Evolutionary conservation across 2,329 filamentous ascomycete genomes (phyloP).

Genomic region (Cytospora leucostoma): DNA sequence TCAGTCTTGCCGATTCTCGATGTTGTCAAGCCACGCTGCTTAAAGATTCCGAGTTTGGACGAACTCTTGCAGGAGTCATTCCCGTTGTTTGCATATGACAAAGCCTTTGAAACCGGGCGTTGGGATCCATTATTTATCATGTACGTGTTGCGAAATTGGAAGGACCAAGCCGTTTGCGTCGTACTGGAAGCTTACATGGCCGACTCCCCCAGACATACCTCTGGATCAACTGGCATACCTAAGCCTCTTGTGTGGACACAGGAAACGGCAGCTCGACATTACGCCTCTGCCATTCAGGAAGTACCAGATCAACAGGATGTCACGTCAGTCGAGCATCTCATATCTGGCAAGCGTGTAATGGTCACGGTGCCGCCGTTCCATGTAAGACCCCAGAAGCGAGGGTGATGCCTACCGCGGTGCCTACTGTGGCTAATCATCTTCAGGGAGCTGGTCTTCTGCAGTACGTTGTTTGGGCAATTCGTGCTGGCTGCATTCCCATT

Average conservation of each 20-base stretch:
- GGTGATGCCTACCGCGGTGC: neutral
- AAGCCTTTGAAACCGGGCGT: slow-evolving; percentile 29
- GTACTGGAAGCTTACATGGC: neutral
- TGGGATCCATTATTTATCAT: slow-evolving; percentile 32
- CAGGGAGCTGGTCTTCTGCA: slow-evolving; percentile 33
- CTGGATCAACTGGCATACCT: slow-evolving; percentile 37
- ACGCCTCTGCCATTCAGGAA: slow-evolving; percentile 14
- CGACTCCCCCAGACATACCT: slow-evolving; percentile 33
- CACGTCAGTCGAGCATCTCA: slow-evolving; percentile 30
- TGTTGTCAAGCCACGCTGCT: slow-evolving; percentile 29
- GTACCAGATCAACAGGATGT: slow-evolving; percentile 28
- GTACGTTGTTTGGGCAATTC: slow-evolving; percentile 33
- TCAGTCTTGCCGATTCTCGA: slow-evolving; percentile 31
- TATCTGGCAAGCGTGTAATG: slow-evolving; percentile 37
- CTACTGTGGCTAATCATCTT: neutral
- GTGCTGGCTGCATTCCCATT: slow-evolving; percentile 31
- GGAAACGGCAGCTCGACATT: slow-evolving; percentile 29
- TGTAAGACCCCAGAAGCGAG: slow-evolving; percentile 3
- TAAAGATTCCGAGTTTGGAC: slow-evolving; percentile 35
- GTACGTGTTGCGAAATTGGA: slow-evolving; percentile 26
- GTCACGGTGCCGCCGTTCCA: slow-evolving; percentile 42
- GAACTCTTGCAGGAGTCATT: slow-evolving; percentile 33
- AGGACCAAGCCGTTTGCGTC: neutral
- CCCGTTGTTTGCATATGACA: slow-evolving; percentile 26
- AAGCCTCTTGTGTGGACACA: slow-evolving; percentile 37